These are phyloP conservation scores for Hypoxylon rubiginosum DNA, from an alignment of 2,329 filamentous ascomycete genomes.

Conservation along the genomic window DNA sequence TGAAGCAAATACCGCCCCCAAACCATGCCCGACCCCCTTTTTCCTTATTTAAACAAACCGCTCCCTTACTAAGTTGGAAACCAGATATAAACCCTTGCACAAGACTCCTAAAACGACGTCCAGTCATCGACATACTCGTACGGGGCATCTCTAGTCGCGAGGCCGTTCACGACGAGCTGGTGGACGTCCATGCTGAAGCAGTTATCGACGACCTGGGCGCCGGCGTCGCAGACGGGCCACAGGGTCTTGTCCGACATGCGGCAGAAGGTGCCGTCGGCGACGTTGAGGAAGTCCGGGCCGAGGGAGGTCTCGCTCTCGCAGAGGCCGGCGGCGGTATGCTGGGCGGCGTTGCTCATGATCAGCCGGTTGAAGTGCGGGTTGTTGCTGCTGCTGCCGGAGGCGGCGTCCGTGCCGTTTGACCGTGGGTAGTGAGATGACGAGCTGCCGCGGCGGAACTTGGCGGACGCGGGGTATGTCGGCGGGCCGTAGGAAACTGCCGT, in stretches of 20 bases:
- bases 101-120: conserved; percentile 20
- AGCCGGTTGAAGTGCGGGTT: conserved; percentile 29
- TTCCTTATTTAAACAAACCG: not conserved
- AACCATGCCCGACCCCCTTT: not conserved
- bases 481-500: conserved; percentile 21
- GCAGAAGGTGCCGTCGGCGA: conserved; percentile 44
- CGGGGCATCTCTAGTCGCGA: conserved; percentile 33
- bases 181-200: conserved; percentile 40
- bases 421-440: conserved; percentile 1
- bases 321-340: conserved; percentile 41
- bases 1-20: not conserved
- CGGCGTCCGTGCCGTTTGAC: not conserved
- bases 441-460: conserved; percentile 28
- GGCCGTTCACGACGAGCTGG: conserved; percentile 39
- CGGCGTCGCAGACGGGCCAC: conserved; percentile 40
- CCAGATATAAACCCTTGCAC: no score
- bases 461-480: conserved; percentile 28
- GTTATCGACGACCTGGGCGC: conserved; percentile 14
- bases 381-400: not conserved
- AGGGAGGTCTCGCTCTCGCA: conserved; percentile 42
- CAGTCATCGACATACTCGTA: conserved; percentile 42
- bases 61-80: no score
- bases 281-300: conserved; percentile 48
- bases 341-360: conserved; percentile 38
- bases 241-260: conserved; percentile 48